phyloP scores from a whole-genome alignment of 192 early-diverging fungal species.

The Ambispora gerdemannii region DNA sequence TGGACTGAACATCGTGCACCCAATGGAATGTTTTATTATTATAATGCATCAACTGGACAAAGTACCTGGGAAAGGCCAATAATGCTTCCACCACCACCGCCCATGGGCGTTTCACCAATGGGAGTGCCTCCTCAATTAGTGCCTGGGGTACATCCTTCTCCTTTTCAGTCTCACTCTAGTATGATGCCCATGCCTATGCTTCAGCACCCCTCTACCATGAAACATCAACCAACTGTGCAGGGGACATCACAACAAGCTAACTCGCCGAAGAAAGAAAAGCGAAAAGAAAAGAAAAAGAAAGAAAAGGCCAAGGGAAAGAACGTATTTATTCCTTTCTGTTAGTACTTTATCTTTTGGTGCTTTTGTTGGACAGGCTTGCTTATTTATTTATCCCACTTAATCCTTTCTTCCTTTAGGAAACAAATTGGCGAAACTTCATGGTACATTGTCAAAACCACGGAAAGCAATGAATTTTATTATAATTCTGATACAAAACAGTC shows the following conservation, averaged over 20 bases:
- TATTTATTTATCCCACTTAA: background rate
- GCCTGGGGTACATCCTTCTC: constrained; percentile 29
- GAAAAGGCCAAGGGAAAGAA: constrained; percentile 43
- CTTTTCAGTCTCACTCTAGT: constrained; percentile 29
- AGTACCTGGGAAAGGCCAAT: constrained; percentile 66
- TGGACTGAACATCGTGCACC: constrained; percentile 64
- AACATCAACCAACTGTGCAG: background rate
- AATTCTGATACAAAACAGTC: constrained; percentile 65
- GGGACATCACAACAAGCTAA: constrained; percentile 6
- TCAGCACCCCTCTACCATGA: constrained; percentile 2
- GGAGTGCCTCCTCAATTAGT: constrained; percentile 30
- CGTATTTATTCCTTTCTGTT: constrained; percentile 10
- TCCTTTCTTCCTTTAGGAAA: constrained; percentile 33
- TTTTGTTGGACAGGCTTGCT: too few relatives aligned
- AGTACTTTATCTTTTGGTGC: background rate
- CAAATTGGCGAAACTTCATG: constrained; percentile 66
- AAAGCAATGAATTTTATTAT: constrained; percentile 75
- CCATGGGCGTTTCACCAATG: constrained; percentile 31
- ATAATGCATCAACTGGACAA: constrained; percentile 65
- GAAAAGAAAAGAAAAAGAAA: constrained; percentile 42
- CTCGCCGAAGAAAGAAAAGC: constrained; percentile 32
- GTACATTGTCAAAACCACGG: constrained; percentile 68
- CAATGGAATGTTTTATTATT: constrained; percentile 67
- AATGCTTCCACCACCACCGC: constrained; percentile 28
- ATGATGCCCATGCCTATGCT: constrained; percentile 25